Base-by-base conservation (phyloP, 2,329 filamentous ascomycete genomes). In the Venturiaceae sp. region DNA sequence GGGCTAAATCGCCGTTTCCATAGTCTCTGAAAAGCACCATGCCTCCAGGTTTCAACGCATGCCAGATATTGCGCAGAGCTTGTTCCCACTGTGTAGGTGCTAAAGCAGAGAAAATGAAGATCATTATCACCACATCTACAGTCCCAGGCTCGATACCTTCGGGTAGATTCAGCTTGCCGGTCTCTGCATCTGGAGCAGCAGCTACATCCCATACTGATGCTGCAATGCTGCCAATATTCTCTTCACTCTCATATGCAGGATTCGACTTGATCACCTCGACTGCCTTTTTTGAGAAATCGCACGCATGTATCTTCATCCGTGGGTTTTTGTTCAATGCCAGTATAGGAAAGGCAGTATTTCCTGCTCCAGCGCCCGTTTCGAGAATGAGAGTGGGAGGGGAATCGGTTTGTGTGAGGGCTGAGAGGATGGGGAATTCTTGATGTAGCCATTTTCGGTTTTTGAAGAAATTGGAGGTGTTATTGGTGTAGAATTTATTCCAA, bases 401-500 rank as follows among this genome's bases (percentile, higher is more conserved):
- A 60, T 85, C 84, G 62, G 83, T 80, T 59, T 80, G 76, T 13
- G 88, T 92, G 55, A 96, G 80, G 60, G 88, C 81, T 26, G 80
- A 83, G n/a, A 99, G 77, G 3, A 97, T 77, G 0, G 94, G 94
- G 64, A 99, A 99, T 72, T 99, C 94, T 72, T 97, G 92, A 63
- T 88, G 87, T 33, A 99, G 77, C 94, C 94, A 99, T 71, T 97
- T 97, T 63, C 94, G 83, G 70, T 99, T 88, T 75, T 99, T 99
- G 83, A 99, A 99, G 75, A 99, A 99, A 69, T 97, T 97, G 66
- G 86, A 83, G 21, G 88, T 89, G 74, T 99, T 97, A 76, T 97
- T 96, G 75, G 94, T 92, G 79, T 99, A 99, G 75, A 99, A 99
- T 58, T 88, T 77, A 68, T 99, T 94, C 94, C 94, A 99, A 90